Evolutionary conservation across 345 rosid species (phyloP).

Genomic region (Trapa bicornis): DNA sequence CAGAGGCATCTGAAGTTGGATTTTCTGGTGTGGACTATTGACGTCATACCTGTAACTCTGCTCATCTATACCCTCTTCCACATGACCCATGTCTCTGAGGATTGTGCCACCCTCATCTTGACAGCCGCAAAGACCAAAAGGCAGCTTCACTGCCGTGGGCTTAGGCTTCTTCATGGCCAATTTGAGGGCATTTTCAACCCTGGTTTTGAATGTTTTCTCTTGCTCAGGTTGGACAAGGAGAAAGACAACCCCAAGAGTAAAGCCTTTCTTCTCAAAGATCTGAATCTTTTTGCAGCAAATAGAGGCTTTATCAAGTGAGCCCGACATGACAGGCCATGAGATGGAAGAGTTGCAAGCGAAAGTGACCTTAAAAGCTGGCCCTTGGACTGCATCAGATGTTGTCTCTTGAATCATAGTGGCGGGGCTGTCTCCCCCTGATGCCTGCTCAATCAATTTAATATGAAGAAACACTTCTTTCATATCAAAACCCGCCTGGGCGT

Average conservation of each 20-base stretch:
- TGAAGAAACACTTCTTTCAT: conserved; percentile 93
- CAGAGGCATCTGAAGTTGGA: conserved; percentile 70
- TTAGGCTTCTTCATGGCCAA: conserved; percentile 58
- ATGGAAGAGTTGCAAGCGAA: conserved; percentile 69
- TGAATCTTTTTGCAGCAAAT: conserved; percentile 76
- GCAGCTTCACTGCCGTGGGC: conserved; percentile 57
- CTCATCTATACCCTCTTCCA: conserved; percentile 54
- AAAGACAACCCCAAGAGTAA: conserved; percentile 65
- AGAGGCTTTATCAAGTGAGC: conserved; percentile 61
- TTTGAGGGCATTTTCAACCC: conserved; percentile 65
- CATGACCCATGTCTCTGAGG: conserved; percentile 50
- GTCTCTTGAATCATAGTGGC: conserved; percentile 65
- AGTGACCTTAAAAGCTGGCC: conserved; percentile 52
- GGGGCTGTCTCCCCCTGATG: conserved; percentile 65
- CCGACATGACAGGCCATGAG: conserved; percentile 78
- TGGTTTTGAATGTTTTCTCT: conserved; percentile 40
- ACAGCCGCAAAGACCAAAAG: conserved; percentile 93
- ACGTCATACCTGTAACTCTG: conserved; percentile 2
- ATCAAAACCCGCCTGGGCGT: conserved; percentile 81
- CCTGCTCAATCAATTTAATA: conserved; percentile 88
- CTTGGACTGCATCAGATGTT: conserved; percentile 41
- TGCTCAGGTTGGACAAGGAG: conserved; percentile 54
- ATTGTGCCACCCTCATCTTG: conserved; percentile 65
- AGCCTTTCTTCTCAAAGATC: conserved; percentile 90
- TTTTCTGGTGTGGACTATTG: conserved; percentile 7